Evolutionary conservation across 139 green algal genomes (phyloP), one percentile per base, ranked within the genome.

Genomic region (Chlorella ohadii): DNA sequence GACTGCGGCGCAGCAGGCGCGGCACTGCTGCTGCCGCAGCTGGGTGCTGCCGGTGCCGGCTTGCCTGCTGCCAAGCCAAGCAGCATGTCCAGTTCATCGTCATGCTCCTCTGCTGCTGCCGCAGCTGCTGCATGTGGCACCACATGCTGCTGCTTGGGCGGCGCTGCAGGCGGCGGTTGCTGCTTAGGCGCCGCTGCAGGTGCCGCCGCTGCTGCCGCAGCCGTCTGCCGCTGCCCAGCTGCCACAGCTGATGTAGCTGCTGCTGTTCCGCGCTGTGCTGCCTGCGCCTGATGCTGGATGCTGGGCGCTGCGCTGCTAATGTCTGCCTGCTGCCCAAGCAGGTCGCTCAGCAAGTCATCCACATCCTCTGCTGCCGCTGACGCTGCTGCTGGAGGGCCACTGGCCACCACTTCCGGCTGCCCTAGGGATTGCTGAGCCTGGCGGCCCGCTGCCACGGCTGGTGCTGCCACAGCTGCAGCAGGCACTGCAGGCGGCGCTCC

Each of bases 71-170:
- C 56, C n/a, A 83, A 6, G 16, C 83, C 73, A 38, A 87, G 38
- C 59, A 87, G 59, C 36, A 72, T 47, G 28, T 87, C 83, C 36
- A 87, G 19, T 27, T 87, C 83, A 15, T 66, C 79, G 23, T 84
- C 66, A n/a, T 57, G 63, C 12, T 78, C 64, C 2, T 68, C 65
- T 67, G 22, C 23, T 64, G 33, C 63, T 41, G 27, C 61, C 13
- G 59, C 59, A 0, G 38, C n/a, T 34, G 59, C 38, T 61, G 61
- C 61, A 33, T 13, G 16, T 12, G 25, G 36, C 2, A 4, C 17
- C 71, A 36, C 16, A 28, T 7, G 25, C 71, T 23, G 25, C 6
- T 9, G 38, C 13, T 34, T 17, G 3, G 41, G 33, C 9, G 56
- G 12, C 9, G 57, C 6, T 11, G 59, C 56, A 44, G 6, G 61